Evolutionary conservation across 768 basidiomycete genomes (phyloP).

Genomic region (Tremella mesenterica): DNA sequence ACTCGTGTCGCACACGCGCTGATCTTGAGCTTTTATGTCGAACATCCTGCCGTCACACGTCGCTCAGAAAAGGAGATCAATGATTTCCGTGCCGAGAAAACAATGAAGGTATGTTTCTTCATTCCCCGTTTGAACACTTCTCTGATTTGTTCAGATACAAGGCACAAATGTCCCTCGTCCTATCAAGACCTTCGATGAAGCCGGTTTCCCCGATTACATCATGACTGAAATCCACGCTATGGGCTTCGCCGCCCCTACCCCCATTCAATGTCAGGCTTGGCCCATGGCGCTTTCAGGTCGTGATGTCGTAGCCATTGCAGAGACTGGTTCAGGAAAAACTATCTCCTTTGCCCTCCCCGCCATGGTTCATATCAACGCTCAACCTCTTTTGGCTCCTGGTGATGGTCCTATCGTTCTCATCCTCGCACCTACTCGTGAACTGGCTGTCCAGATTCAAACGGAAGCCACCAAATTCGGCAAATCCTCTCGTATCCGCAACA

Average conservation of each 20-base stretch:
- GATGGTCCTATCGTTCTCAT: slow-evolving; percentile 97
- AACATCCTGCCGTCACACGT: slow-evolving; percentile 72
- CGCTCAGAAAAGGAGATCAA: slow-evolving; percentile 78
- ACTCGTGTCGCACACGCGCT: background rate
- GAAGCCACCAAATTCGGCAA: slow-evolving; percentile 96
- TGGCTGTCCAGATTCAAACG: slow-evolving; percentile 97
- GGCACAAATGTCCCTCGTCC: slow-evolving; percentile 82
- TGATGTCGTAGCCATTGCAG: slow-evolving; percentile 85
- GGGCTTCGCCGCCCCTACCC: slow-evolving; percentile 81
- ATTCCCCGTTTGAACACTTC: background rate
- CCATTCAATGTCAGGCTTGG: slow-evolving; percentile 99
- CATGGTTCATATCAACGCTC: slow-evolving; percentile 99
- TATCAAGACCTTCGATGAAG: slow-evolving; percentile 83
- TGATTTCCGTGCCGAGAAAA: slow-evolving; percentile 70
- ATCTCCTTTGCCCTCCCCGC: slow-evolving; percentile 97
- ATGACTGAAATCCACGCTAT: slow-evolving; percentile 87
- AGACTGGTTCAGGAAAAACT: slow-evolving; percentile 97
- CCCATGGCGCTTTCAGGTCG: slow-evolving; percentile 94
- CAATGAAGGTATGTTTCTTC: slow-evolving; percentile 62
- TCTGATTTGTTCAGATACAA: slow-evolving; percentile 60
- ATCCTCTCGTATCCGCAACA: slow-evolving; percentile 87
- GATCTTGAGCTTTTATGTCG: slow-evolving; percentile 47
- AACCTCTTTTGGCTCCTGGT: slow-evolving; percentile 83
- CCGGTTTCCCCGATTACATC: slow-evolving; percentile 92
- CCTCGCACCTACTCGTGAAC: slow-evolving; percentile 92